These are phyloP conservation scores for Fusarium nurragi DNA, from an alignment of 2,329 filamentous ascomycete species.

Conservation along the genomic window DNA sequence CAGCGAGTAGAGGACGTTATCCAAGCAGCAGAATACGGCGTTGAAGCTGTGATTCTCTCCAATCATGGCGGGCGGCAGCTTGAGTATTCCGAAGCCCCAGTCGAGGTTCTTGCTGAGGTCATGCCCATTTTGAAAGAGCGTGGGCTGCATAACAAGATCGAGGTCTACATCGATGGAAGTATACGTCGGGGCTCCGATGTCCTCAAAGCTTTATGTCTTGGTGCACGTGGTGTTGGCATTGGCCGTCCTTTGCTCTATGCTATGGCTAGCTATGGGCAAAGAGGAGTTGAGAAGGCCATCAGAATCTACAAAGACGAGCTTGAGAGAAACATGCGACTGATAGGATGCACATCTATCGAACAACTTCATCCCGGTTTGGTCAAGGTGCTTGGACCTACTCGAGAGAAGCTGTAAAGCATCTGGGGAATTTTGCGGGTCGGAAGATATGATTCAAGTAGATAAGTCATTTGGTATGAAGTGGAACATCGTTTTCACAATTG, in stretches of 20 bases:
- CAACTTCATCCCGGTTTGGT: conserved; percentile 61
- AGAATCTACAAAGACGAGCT: conserved; percentile 92
- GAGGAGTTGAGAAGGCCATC: conserved; percentile 92
- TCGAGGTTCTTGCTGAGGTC: conserved; percentile 90
- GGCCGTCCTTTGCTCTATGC: conserved; percentile 93
- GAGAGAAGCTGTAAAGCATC: not conserved
- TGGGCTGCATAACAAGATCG: conserved; percentile 77
- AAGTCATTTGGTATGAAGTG: not conserved
- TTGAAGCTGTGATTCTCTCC: conserved; percentile 89
- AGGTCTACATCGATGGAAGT: conserved; percentile 91
- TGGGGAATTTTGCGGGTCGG: not conserved
- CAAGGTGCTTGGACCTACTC: not conserved
- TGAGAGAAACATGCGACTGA: conserved; percentile 97
- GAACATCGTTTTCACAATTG: not conserved
- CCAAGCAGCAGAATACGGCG: conserved; percentile 77
- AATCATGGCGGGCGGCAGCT: conserved; percentile 96
- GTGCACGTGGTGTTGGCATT: conserved; percentile 90
- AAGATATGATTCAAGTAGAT: too few species aligned
- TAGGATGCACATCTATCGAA: conserved; percentile 77
- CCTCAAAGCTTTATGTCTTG: conserved; percentile 91
- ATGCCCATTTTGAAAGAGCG: conserved; percentile 82
- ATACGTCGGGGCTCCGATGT: conserved; percentile 90
- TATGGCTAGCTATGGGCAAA: conserved; percentile 88
- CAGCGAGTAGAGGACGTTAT: conserved; percentile 95
- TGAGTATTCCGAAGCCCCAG: conserved; percentile 85